These are phyloP conservation scores for Trichosporon asahii DNA, from an alignment of 1,284 basidiomycete species.

Conservation along the genomic window DNA sequence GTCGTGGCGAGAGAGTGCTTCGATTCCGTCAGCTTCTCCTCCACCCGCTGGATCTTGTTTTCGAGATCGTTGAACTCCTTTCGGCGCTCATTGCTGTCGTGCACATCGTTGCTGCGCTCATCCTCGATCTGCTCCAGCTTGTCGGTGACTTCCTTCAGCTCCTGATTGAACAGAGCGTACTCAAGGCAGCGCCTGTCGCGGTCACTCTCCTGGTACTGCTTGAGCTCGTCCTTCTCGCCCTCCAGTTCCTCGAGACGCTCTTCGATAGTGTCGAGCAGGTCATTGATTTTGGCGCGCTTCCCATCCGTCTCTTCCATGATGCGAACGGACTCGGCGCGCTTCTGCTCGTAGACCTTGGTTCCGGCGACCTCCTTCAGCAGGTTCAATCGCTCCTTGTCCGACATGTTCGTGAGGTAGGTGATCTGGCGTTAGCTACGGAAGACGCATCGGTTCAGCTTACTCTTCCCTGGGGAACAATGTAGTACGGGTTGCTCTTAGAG, in stretches of 20 bases:
- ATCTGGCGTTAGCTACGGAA: conserved; percentile 60
- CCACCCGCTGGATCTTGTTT: conserved; percentile 74
- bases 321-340: conserved; percentile 82
- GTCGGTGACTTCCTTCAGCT: conserved; percentile 81
- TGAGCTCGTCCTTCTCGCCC: conserved; percentile 95
- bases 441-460: conserved; percentile 57
- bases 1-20: conserved; percentile 70
- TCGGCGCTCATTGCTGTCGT: conserved; percentile 73
- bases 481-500: conserved; percentile 95
- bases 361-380: conserved; percentile 97
- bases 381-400: conserved; percentile 88
- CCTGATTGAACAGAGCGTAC: conserved; percentile 87
- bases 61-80: conserved; percentile 79
- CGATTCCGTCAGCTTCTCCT: conserved; percentile 67
- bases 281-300: conserved; percentile 86
- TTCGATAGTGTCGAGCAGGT: conserved; percentile 87
- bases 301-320: conserved; percentile 96
- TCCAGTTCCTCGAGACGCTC: conserved; percentile 85
- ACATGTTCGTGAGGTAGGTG: conserved; percentile 93
- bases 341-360: conserved; percentile 96
- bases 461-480: conserved; percentile 96
- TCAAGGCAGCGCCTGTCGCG: conserved; percentile 91
- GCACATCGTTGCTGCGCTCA: conserved; percentile 75
- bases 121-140: conserved; percentile 71
- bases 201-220: conserved; percentile 94